Conservation (phyloP, 2,329 filamentous ascomycete species). For the Mycosphaerella arachidis region DNA sequence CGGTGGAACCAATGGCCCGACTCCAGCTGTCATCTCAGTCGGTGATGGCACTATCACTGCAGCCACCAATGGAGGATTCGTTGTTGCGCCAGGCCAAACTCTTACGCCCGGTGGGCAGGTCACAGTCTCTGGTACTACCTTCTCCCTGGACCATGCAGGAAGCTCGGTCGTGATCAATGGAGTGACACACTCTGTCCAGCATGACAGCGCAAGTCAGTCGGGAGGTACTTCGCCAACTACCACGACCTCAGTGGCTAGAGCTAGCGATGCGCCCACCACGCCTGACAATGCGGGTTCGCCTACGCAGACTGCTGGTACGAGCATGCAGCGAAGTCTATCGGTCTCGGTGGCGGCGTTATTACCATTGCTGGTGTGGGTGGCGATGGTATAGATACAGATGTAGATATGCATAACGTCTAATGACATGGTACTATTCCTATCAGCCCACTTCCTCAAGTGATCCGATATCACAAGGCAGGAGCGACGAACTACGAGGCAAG, state of each 20-base stretch:
- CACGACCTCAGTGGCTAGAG: not conserved
- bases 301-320: not conserved
- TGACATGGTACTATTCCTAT: too few species aligned
- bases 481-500: too few species aligned
- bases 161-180: not conserved
- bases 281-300: not conserved
- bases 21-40: not conserved
- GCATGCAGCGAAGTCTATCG: too few species aligned
- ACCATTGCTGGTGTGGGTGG: too few species aligned
- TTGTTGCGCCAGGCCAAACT: not conserved
- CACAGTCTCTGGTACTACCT: not conserved
- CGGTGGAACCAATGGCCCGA: too few species aligned
- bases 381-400: too few species aligned
- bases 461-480: too few species aligned
- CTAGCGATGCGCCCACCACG: not conserved
- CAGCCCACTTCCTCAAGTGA: too few species aligned
- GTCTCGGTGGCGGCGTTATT: too few species aligned
- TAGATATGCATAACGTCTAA: too few species aligned
- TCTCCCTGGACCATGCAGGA: not conserved
- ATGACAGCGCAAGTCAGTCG: not conserved
- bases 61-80: not conserved
- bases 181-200: not conserved
- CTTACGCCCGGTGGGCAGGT: not conserved
- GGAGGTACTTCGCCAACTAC: not conserved
- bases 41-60: not conserved